A percentile compares a stretch with the other conserved stretches of the same genome.
These are phyloP conservation scores for Populus euphratica DNA, from an alignment of 345 rosid species.

Conservation along the genomic window DNA sequence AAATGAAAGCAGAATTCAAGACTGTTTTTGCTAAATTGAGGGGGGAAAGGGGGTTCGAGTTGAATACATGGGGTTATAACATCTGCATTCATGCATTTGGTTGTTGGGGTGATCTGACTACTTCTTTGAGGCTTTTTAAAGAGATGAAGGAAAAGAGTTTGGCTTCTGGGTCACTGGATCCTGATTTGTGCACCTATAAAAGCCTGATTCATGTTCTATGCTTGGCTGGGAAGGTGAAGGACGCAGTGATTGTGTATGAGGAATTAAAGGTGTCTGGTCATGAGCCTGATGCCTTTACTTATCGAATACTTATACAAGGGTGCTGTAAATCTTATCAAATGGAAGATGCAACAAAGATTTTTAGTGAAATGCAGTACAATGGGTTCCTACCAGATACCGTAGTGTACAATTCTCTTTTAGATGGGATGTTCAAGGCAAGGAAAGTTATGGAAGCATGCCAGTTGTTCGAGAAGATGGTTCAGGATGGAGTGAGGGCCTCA, in stretches of 20 bases:
- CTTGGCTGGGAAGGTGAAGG: conserved; percentile 66
- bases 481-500: conserved; percentile 72
- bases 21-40: conserved; percentile 46
- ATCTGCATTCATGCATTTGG: conserved; percentile 87
- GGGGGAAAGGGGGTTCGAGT: conserved; percentile 41
- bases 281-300: conserved; percentile 74
- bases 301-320: conserved; percentile 70
- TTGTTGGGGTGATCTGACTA: conserved; percentile 66
- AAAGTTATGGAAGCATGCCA: conserved; percentile 75
- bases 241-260: conserved; percentile 65
- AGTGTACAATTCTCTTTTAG: conserved; percentile 66
- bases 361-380: conserved; percentile 66
- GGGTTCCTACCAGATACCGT: conserved; percentile 60
- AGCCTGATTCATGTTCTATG: conserved; percentile 73
- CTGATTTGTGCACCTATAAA: conserved; percentile 88
- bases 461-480: conserved; percentile 83
- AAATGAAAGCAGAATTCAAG: conserved; percentile 56
- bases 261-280: conserved; percentile 81
- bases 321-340: conserved; percentile 63
- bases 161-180: conserved; percentile 37
- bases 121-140: conserved; percentile 62
- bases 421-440: conserved; percentile 81
- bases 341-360: conserved; percentile 61
- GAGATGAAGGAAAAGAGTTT: conserved; percentile 67
- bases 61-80: conserved; percentile 69